Evolutionary conservation across 2,329 filamentous ascomycete genomes (phyloP), one percentile per base, ranked within the genome.

Genomic region (Fusarium caatingaense): DNA sequence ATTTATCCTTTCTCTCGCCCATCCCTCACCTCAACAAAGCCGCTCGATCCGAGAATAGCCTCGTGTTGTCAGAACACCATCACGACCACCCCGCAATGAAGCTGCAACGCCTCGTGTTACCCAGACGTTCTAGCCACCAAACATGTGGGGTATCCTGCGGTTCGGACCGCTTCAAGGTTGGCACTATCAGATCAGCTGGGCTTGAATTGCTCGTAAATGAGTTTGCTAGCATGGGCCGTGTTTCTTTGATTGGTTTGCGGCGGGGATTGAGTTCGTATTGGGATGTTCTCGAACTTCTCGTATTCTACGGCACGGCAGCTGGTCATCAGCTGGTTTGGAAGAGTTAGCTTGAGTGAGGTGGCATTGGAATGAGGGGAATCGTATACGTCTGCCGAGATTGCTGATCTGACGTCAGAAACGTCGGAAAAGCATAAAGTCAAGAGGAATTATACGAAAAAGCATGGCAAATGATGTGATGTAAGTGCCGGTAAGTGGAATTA

Each of bases 201-300:
- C 23, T 53, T 27, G n/a, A 12, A 40, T 12, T 16, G 34, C 8
- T 53, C 49, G 49, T 53, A 53, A 53, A 27, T 53, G 49, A 53
- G 13, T 42, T 53, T 23, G 7, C 11, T 27, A 28, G 49, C 6
- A 4, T 10, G 15, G 5, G 20, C 27, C 30, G 34, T 25, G 49
- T 13, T 0, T 41, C 8, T 8, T 21, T 53, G 23, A 53, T 53
- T 53, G 49, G 49, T 5, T 18, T 12, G 4, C 3, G 10, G 5
- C n/a, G n/a, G 49, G 23, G 23, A 53, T 53, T 42, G 13, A 53
- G 34, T 53, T 53, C 49, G 49, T 53, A 53, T 53, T 21, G 10
- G 9, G 32, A 37, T 40, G 23, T 27, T 53, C 37, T 21, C 16
- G 49, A 27, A 53, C 49, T 18, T 34, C 34, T 28, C 49, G 49